Base-by-base conservation (phyloP, 805 yeast species). In the Metschnikowia amazonensis region DNA sequence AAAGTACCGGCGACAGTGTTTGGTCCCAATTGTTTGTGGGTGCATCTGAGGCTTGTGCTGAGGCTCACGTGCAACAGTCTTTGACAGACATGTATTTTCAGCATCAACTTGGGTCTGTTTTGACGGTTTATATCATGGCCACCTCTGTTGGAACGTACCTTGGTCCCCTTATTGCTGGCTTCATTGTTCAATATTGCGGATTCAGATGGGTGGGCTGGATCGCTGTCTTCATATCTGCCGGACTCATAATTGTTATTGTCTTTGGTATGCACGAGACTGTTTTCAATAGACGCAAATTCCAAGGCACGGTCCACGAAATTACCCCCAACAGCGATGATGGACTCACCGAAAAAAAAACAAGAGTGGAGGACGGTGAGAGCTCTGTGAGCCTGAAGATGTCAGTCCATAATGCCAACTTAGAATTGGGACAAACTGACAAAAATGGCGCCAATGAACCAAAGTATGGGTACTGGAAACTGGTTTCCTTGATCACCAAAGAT, bases 141-240 rank as follows among this genome's bases (percentile, higher is more conserved):
- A 81, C 89, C 3, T 81, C 89, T 28, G 76, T 82, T 11, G 92
- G 94, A 44, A 83, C 90, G 1, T 86, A 82, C 59, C 65, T 86
- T 48, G 92, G 94, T 2, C 95, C 95, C 1, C 65, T 87, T 43
- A 74, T 85, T 51, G 90, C 89, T 16, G 89, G 89, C n/a, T 80
- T 81, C 55, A 79, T 85, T 51, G 76, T 81, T 7, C 74, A 78
- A 36, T 65, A 75, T 36, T 70, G 76, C 23, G 74, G 79, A n/a
- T 87, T 86, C 67, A 71, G 85, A 56, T 87, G 95, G 95, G 87
- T 85, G 5, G 89, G 89, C 28, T 84, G 86, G 64, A 74, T 82
- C 46, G 80, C 84, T 9, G 89, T 81, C 34, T 57, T 66, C 40
- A 73, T 80, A 38, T 72, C 74, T 40, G 69, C 66, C 20, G 81